A percentile compares a stretch with the other conserved stretches of the same genome.
Evolutionary conservation across 1,139 yeast genomes (phyloP).

Genomic region (Ogataea hybrid): DNA sequence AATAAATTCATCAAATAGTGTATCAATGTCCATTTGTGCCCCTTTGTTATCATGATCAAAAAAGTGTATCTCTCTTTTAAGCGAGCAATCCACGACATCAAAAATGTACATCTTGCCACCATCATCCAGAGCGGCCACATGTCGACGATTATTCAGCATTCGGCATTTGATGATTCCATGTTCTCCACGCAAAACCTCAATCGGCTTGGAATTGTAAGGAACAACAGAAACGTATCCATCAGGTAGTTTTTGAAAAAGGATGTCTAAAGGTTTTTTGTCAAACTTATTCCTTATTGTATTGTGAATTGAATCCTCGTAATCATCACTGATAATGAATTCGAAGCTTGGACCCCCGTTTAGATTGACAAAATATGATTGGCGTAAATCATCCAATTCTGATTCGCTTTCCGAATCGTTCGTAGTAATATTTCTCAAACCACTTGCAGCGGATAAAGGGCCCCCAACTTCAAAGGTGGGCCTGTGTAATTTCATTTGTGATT

Average conservation of each 20-base stretch:
- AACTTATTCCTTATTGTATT: neutral
- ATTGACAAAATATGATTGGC: constrained; percentile 45
- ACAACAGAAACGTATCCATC: constrained; percentile 24
- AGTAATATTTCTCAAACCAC: neutral
- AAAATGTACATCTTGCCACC: no score
- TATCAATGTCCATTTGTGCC: no score
- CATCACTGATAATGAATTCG: constrained; percentile 37
- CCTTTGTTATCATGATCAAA: no score
- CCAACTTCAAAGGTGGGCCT: constrained; percentile 18
- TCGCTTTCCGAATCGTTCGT: neutral
- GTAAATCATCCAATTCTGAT: constrained; percentile 27
- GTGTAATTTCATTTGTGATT: constrained; percentile 19
- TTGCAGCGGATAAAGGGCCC: neutral
- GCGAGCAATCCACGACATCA: no score
- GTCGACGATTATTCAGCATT: no score
- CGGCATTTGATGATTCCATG: no score
- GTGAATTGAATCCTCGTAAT: constrained; percentile 4
- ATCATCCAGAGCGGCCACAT: no score
- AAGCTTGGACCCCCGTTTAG: constrained; percentile 47
- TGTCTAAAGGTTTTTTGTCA: constrained; percentile 14
- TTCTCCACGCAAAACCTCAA: constrained; percentile 48
- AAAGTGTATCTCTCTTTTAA: no score
- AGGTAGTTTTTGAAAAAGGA: constrained; percentile 27
- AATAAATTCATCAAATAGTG: no score
- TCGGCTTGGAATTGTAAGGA: constrained; percentile 34